Base-by-base conservation (phyloP, 768 basidiomycete species). In the Amanita jacksonii region DNA sequence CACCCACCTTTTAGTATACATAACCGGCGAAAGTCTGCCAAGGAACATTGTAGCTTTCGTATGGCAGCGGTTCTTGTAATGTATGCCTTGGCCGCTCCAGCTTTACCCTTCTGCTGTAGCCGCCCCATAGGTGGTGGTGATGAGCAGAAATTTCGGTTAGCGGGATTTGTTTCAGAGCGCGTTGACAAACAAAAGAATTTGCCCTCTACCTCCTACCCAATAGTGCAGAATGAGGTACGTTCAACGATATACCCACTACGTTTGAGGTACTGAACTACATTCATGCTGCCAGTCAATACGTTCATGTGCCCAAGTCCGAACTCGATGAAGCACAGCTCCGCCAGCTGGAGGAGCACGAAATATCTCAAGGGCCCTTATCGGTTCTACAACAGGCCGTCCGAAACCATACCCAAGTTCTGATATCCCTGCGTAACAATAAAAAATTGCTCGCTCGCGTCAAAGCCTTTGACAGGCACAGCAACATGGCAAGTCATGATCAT, bases 401-500 rank as follows among this genome's bases (percentile, higher is more conserved):
- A 63, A 94, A 97, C 64, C 90, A 96, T 64, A 83, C 93, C 9
- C 96, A 99, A 68, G 87, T 99, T 52, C 80, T 99, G 51, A 93
- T 99, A 57, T 93, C 92, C 15, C 72, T 99, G 45, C 74, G 96
- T 55, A 99, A 98, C 70, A 97, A 98, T 75, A 97, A 94, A 72
- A 99, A 99, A 64, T 69, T 99, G 27, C 74, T 92, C 37, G 88
- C 89, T 25, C 79, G 93, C 39, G 93, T 97, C 45, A 99, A 99
- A 65, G 96, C 96, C 0, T 99, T 99, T 60, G 96, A 99, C 63
- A 75, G 96, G 59, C 96, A 99, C 65, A 88, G 89, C 55, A 99
- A 99, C 60, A 97, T 99, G 93, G 94, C 89, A 52, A 38, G 81
- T 64, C 32, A 18, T 39, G 5, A 35, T 41, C 42, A 8, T 36